These are phyloP conservation scores for Ogataea pilisensis DNA, from an alignment of 805 yeast genomes.

Conservation along the genomic window DNA sequence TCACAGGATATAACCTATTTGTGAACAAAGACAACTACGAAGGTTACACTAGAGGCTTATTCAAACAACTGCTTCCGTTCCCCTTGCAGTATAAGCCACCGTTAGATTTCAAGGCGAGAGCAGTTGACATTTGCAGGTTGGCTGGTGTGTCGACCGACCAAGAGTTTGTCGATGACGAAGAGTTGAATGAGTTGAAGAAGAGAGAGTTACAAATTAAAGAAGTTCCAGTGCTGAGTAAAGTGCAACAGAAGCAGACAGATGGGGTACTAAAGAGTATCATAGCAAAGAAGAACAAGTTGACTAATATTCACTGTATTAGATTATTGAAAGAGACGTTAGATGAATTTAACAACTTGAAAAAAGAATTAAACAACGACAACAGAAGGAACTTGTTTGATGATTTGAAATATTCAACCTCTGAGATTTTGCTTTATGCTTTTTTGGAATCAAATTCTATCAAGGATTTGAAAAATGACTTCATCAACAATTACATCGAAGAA, in stretches of 20 bases:
- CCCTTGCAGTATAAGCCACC: slow-evolving; percentile 77
- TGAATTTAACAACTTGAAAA: slow-evolving; percentile 3
- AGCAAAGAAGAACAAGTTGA: slow-evolving; percentile 25
- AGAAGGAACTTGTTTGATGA: slow-evolving; percentile 17
- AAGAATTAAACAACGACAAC: not conserved
- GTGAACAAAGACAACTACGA: slow-evolving; percentile 57
- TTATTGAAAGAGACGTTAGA: slow-evolving; percentile 18
- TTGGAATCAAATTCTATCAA: slow-evolving; percentile 24
- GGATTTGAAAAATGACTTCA: slow-evolving; percentile 39
- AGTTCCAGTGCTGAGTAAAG: slow-evolving; percentile 26
- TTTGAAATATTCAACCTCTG: slow-evolving; percentile 23
- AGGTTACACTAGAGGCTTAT: slow-evolving; percentile 50
- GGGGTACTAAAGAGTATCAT: slow-evolving; percentile 20
- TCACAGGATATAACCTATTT: slow-evolving; percentile 55
- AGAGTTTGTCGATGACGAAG: slow-evolving; percentile 25
- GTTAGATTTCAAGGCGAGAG: slow-evolving; percentile 35
- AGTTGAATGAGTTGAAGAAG: slow-evolving; percentile 22
- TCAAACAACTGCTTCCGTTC: slow-evolving; percentile 53
- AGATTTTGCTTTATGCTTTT: slow-evolving; percentile 38
- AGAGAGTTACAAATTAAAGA: slow-evolving; percentile 23
- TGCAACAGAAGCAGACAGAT: slow-evolving; percentile 25
- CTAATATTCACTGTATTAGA: slow-evolving; percentile 28
- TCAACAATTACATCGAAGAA: slow-evolving; percentile 31
- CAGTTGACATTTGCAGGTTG: slow-evolving; percentile 28
- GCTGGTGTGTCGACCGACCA: slow-evolving; percentile 33